Evolutionary conservation across 164 flowering plant species (phyloP), one percentile per base, ranked within the genome.

Genomic region (Chimonanthus praecox): DNA sequence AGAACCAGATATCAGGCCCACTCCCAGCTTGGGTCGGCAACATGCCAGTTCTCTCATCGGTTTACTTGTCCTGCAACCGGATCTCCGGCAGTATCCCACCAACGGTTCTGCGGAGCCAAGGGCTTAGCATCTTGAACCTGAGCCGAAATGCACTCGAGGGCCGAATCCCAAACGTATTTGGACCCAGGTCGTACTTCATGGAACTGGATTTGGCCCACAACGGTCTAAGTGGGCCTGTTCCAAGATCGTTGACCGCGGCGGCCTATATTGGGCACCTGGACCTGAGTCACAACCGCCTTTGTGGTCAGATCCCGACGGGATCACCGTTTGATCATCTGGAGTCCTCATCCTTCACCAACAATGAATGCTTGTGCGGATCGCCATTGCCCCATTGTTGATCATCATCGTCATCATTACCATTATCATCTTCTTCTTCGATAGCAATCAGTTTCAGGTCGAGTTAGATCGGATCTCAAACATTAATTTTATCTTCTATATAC

Each of bases 211-310:
- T 94, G 44, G 85, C 97, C 7, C 76, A 81, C 73, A 94, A 94
- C 65, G 80, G 77, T 2, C 63, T 94, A 16, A 79, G 21, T 6
- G 97, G 98, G 0, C 63, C 80, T 64, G 81, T 94, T 7, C 98
- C 98, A 18, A 85, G 76, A 71, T 82, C 95, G 3, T 54, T 94
- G 6, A 67, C 84, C 20, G 50, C 74, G 7, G 94, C 92, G 6
- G 20, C 92, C 7, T 94, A 73, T 60, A 82, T 94, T 73, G 98
- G 98, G 1, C 97, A 92, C 78, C 72, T 94, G 75, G 98, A 94
- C 79, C 79, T 92, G 77, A 89, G 97, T 67, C 88, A 92, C 74
- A 94, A 94, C 80, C 94, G 85, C 21, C 84, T 94, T 1, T 94
- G 98, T 64, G 97, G 97, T 6, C 72, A 49, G 68, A 94, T 94